These are phyloP conservation scores for Pestalotiopsis fici DNA, from an alignment of 2,329 filamentous ascomycete species.

Conservation along the genomic window DNA sequence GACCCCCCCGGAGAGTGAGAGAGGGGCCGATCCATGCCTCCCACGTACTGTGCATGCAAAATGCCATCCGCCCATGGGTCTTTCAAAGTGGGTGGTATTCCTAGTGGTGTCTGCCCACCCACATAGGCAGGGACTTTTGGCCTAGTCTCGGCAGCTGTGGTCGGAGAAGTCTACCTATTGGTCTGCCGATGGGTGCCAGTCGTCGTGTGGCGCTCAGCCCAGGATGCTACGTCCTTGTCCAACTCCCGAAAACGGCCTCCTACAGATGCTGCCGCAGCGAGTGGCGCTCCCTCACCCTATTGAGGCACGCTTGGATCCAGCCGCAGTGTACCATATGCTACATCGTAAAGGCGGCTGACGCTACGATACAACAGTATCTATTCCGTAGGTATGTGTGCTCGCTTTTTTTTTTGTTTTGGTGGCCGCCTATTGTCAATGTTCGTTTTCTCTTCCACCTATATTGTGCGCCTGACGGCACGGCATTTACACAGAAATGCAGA, in stretches of 20 bases:
- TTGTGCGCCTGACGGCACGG: neutral
- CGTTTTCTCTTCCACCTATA: neutral
- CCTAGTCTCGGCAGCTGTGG: slow-evolving; percentile 7
- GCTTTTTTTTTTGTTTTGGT: too few species aligned
- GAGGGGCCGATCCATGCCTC: neutral
- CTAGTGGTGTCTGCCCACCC: neutral
- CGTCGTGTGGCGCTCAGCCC: slow-evolving; percentile 2
- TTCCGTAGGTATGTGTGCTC: neutral
- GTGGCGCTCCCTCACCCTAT: neutral
- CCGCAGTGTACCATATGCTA: neutral
- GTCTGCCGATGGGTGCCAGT: neutral
- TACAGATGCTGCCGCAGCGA: neutral
- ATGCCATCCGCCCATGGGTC: neutral
- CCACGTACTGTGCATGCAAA: neutral
- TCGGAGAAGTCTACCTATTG: neutral
- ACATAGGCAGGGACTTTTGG: slow-evolving; percentile 6
- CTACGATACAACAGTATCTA: neutral
- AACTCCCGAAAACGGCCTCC: slow-evolving; percentile 2
- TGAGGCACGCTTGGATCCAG: neutral
- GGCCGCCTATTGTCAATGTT: neutral
- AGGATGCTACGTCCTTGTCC: neutral
- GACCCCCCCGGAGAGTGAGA: neutral
- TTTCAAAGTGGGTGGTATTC: neutral
- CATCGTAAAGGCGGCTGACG: neutral
- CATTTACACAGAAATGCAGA: neutral